phyloP scores from a whole-genome alignment of 495 filamentous ascomycete species.

The Penicillium maclennaniae region DNA sequence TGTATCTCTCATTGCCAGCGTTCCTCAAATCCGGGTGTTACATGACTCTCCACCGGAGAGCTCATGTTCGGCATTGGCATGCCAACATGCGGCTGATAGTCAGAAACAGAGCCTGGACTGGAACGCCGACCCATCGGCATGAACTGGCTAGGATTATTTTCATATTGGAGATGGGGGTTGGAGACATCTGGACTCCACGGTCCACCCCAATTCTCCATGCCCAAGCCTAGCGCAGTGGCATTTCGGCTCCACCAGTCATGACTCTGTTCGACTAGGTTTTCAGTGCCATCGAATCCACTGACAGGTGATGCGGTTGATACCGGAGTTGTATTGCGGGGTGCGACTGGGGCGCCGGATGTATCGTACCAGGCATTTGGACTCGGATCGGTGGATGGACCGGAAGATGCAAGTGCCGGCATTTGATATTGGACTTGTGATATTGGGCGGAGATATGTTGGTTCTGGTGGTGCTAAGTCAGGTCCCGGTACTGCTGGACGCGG shows the following conservation, averaged over 20 bases:
- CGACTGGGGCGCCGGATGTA: conserved; percentile 13
- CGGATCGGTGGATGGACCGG: conserved; percentile 10
- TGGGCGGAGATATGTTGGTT: conserved; percentile 37
- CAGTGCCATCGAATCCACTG: conserved; percentile 41
- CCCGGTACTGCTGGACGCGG: conserved; percentile 18
- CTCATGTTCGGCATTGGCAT: conserved; percentile 2
- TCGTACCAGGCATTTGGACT: conserved; percentile 29
- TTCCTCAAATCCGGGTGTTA: conserved; percentile 6
- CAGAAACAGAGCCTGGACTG: background rate
- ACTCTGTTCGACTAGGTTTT: conserved; percentile 50
- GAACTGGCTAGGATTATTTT: conserved; percentile 1
- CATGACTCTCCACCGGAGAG: background rate
- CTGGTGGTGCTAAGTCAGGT: conserved; percentile 26
- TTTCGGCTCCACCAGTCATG: conserved; percentile 60
- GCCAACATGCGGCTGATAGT: conserved; percentile 4
- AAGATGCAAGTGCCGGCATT: conserved; percentile 14
- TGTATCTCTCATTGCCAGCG: conserved; percentile 12
- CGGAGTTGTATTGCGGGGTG: conserved; percentile 19
- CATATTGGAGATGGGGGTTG: conserved; percentile 7
- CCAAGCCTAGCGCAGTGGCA: conserved; percentile 39
- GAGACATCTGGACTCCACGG: conserved; percentile 13
- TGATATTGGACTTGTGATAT: conserved; percentile 21
- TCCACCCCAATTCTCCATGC: conserved; percentile 47
- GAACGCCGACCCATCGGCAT: conserved; percentile 15
- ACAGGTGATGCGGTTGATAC: conserved; percentile 30